These are phyloP conservation scores for Lobosporangium transversale DNA, from an alignment of 192 early-diverging fungal species.

Conservation along the genomic window DNA sequence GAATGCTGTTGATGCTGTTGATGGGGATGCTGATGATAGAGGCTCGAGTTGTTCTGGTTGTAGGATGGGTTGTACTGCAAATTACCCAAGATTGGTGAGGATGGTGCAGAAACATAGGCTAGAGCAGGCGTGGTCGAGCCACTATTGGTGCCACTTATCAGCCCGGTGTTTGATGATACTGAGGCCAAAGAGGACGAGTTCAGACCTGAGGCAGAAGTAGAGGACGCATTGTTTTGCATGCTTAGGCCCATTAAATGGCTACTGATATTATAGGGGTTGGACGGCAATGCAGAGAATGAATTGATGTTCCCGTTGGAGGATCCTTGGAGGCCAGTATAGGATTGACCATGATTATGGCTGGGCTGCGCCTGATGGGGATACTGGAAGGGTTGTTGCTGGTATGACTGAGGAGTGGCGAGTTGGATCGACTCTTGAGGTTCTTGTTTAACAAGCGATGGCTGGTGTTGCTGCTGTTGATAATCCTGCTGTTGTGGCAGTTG, in stretches of 20 bases:
- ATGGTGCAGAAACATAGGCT: conserved; percentile 36
- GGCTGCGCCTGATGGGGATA: conserved; percentile 21
- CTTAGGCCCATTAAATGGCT: conserved; percentile 44
- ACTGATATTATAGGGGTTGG: conserved; percentile 38
- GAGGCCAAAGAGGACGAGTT: conserved; percentile 18
- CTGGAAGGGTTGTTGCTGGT: conserved; percentile 1
- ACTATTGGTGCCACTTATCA: conserved; percentile 31
- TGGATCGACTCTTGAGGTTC: conserved; percentile 23
- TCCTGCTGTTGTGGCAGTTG: conserved; percentile 28
- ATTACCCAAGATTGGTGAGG: conserved; percentile 29
- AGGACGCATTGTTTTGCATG: conserved; percentile 20
- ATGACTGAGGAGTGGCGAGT: conserved; percentile 16
- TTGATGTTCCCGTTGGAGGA: conserved; percentile 13
- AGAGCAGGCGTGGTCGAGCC: conserved; percentile 44
- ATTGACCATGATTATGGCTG: conserved; percentile 8
- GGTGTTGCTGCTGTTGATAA: conserved; percentile 11
- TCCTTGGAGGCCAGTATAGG: conserved; percentile 20
- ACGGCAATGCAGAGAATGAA: conserved; percentile 32
- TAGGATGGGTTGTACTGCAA: conserved; percentile 37
- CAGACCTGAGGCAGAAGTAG: conserved; percentile 14
- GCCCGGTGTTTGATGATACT: background rate
- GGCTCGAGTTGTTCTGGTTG: conserved; percentile 14
- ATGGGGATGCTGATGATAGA: conserved; percentile 25
- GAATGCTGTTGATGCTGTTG: conserved; percentile 21
- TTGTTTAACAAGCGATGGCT: conserved; percentile 15